Evolutionary conservation across 768 basidiomycete genomes (phyloP), one percentile per base, ranked within the genome.

Genomic region (Boletus rubescentipes): DNA sequence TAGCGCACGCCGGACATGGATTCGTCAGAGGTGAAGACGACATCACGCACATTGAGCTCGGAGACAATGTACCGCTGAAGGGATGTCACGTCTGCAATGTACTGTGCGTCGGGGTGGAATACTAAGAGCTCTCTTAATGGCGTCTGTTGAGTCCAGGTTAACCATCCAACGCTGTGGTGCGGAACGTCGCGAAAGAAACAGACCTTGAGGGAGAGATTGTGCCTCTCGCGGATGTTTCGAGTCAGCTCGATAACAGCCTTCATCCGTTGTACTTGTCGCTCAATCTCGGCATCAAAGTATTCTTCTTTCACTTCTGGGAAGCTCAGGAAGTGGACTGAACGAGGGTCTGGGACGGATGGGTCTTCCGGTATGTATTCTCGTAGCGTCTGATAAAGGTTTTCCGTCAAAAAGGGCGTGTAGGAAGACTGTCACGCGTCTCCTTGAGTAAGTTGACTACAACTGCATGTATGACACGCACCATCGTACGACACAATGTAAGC

Each of bases 321-420:
- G 49, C 83, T 80, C 56, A 98, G 70, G 81, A 98, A 99, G 74
- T 99, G 97, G 58, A 99, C 76, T 4, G 97, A 98, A 54, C 97
- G 89, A 7, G 87, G 80, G 63, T 98, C 97, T 2, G 81, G 83
- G 16, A 79, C 79, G 26, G 75, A 68, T 18, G 84, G 79, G 60
- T 91, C 82, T 55, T 85, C 84, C 0, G 93, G 92, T 59, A 96
- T 89, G 76, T 84, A 96, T n/a, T 76, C 76, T 42, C 86, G 84
- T 37, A 98, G 79, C 32, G 91, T 84, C 69, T 98, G 97, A 71
- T 98, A 98, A 55, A 98, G 77, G 72, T 87, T 97, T 73, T 99
- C 97, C 8, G 94, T 95, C 68, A 98, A 77, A 83, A 98, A 98
- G 0, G 97, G 97, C 9, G 95, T 98, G 73, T 97, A 99, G 9